Percentiles rank a stretch among this genome's conserved stretches.
Conservation (phyloP, 2,329 filamentous ascomycete species). For the Trichoderma citrinoviride region DNA sequence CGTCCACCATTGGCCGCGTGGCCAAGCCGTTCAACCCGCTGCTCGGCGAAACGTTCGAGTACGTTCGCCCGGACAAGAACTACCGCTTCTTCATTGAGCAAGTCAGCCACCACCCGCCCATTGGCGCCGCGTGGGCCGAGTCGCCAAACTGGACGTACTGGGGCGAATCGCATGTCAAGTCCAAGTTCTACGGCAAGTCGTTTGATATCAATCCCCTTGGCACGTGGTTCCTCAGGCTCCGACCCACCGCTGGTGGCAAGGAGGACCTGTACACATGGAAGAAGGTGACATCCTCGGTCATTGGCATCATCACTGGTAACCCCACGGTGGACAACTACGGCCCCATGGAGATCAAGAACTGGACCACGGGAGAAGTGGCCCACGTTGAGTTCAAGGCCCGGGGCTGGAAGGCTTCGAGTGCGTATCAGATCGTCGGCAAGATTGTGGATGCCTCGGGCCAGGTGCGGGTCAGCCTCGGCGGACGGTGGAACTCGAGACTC, state of each 20-base stretch:
- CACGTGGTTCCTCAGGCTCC: conserved; percentile 91
- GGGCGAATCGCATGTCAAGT: conserved; percentile 91
- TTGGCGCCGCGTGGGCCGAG: conserved; percentile 91
- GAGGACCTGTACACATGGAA: conserved; percentile 97
- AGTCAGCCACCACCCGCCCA: conserved; percentile 93
- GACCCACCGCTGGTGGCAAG: conserved; percentile 69
- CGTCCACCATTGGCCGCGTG: conserved; percentile 92
- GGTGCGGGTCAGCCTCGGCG: conserved; percentile 84
- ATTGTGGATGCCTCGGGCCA: conserved; percentile 76
- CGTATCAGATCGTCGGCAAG: conserved; percentile 84
- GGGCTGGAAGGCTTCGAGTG: conserved; percentile 92
- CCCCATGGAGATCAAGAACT: conserved; percentile 95
- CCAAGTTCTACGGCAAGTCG: conserved; percentile 95
- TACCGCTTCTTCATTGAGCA: conserved; percentile 99
- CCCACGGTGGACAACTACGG: conserved; percentile 98
- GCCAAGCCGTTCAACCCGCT: conserved; percentile 98
- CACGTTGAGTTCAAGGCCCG: conserved; percentile 89
- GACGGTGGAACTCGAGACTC: conserved; percentile 95
- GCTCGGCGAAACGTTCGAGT: conserved; percentile 94
- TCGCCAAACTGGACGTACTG: conserved; percentile 95
- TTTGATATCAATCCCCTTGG: conserved; percentile 96
- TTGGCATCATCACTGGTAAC: conserved; percentile 96
- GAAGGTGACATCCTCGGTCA: conserved; percentile 95
- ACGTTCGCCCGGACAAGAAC: conserved; percentile 90
- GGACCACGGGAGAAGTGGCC: conserved; percentile 90